Evolutionary conservation across 352 stramenopile species (phyloP).

Genomic region (Globisporangium echinulatum): DNA sequence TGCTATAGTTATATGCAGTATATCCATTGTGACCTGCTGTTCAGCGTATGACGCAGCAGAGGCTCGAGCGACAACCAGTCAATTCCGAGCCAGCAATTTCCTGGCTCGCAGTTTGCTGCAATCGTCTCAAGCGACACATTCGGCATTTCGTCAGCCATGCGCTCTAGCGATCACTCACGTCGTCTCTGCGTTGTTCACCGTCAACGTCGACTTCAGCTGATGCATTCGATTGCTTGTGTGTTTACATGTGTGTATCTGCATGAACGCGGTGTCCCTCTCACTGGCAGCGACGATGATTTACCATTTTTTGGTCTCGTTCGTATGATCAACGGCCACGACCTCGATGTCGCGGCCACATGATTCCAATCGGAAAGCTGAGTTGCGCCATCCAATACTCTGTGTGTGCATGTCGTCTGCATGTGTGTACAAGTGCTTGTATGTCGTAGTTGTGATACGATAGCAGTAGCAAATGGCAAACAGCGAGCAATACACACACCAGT

Average conservation of each 20-base stretch:
- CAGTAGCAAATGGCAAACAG: too few species aligned
- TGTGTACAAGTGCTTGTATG: background rate
- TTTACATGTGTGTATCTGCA: background rate
- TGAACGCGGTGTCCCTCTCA: background rate
- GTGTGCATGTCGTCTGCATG: conserved; percentile 1
- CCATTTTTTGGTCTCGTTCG: conserved; percentile 64
- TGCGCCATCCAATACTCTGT: conserved; percentile 12
- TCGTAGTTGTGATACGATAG: too few species aligned
- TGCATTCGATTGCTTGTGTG: background rate
- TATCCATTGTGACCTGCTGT: too few species aligned
- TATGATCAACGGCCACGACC: conserved; percentile 26
- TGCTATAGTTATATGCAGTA: background rate
- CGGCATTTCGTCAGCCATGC: background rate
- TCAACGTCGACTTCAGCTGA: background rate
- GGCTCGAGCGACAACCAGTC: background rate
- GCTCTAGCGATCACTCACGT: too few species aligned
- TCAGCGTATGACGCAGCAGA: too few species aligned
- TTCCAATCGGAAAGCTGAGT: conserved; percentile 56
- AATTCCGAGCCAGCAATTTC: background rate
- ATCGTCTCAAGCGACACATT: background rate
- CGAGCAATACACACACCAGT: too few species aligned
- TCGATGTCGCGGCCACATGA: conserved; percentile 23
- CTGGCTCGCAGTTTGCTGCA: background rate
- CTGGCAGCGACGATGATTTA: conserved; percentile 43
- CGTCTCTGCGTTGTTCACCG: too few species aligned